Evolutionary conservation across 2,329 filamentous ascomycete species (phyloP), one percentile per base, ranked within the genome.

Genomic region (Exophiala mesophila): DNA sequence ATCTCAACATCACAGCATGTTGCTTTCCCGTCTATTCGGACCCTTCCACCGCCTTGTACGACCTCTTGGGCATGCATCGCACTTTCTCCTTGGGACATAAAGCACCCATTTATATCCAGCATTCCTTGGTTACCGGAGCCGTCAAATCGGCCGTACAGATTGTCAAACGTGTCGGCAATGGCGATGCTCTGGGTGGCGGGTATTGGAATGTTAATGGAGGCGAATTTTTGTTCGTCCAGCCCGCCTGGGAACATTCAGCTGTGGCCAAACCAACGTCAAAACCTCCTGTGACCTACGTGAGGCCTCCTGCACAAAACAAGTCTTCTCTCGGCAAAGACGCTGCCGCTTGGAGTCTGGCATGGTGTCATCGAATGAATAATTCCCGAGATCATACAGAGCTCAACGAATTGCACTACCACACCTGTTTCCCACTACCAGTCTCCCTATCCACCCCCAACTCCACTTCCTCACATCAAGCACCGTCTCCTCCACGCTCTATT

Each of bases 331-430:
- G n/a, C n/a, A 32, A 6, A 39, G 32, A 17, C 24, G 26, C 39
- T n/a, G 7, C 16, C 56, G 69, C 76, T 56, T 83, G 84, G 64
- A 68, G 67, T 41, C 74, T 86, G 19, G 80, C 77, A 1, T 94
- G 87, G 86, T 88, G 83, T 55, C 85, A 90, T 64, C 73, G 85
- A 19, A 94, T 94, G 86, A 72, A 72, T 58, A 85, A 78, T 44
- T 90, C 85, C 9, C 69, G 86, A 36, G 86, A 89, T 53, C 87
- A 94, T 59, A 76, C 77, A 1, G 85, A 88, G 67, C 70, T 89
- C 1, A 71, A 73, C 0, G 80, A 82, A 60, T 56, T 88, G 41
- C 76, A 78, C n/a, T 37, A 47, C 19, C 34, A 50, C 26, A 40
- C 44, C 16, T 47, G 41, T 36, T 31, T 37, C 19, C 16, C 45